A percentile compares a stretch with the other conserved stretches of the same genome.
Evolutionary conservation across 225 moss, liverwort and hornwort species (phyloP).

Genomic region (Sphagnum contortum): DNA sequence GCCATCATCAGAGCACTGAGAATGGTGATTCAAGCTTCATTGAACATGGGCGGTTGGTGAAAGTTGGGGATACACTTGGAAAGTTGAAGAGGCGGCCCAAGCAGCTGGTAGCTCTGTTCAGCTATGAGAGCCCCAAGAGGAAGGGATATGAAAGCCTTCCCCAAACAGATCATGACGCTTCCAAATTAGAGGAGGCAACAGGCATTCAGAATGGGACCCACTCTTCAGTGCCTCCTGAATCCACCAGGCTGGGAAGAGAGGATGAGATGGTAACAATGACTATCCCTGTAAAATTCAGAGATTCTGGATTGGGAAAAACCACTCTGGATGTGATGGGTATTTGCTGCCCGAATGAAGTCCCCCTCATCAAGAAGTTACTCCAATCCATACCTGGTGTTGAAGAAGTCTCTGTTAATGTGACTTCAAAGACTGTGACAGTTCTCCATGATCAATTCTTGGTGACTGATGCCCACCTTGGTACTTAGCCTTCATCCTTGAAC

Average conservation of each 20-base stretch:
- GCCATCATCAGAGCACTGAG: constrained; percentile 26
- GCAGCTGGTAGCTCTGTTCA: constrained; percentile 35
- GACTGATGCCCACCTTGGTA: constrained; percentile 38
- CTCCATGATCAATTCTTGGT: constrained; percentile 30
- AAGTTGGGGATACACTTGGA: constrained; percentile 28
- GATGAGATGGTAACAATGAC: constrained; percentile 14
- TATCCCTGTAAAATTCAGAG: constrained; percentile 19
- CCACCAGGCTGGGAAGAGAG: background rate
- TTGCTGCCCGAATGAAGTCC: constrained; percentile 47
- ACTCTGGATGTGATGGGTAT: constrained; percentile 49
- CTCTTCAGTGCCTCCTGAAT: background rate
- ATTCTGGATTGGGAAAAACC: constrained; percentile 20
- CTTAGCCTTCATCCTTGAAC: background rate
- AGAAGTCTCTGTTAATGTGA: constrained; percentile 44
- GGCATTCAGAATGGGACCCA: background rate
- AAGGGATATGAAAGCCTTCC: constrained; percentile 25
- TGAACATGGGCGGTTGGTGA: constrained; percentile 38
- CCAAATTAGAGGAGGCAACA: constrained; percentile 1
- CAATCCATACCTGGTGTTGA: constrained; percentile 37
- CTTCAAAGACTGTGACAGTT: constrained; percentile 29
- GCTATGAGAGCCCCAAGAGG: constrained; percentile 27
- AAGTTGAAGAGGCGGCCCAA: constrained; percentile 34
- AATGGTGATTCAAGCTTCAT: constrained; percentile 24
- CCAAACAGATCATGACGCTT: constrained; percentile 1
- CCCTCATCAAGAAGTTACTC: constrained; percentile 40